Conservation (phyloP, 345 rosid genomes). For the Litchi chinensis region DNA sequence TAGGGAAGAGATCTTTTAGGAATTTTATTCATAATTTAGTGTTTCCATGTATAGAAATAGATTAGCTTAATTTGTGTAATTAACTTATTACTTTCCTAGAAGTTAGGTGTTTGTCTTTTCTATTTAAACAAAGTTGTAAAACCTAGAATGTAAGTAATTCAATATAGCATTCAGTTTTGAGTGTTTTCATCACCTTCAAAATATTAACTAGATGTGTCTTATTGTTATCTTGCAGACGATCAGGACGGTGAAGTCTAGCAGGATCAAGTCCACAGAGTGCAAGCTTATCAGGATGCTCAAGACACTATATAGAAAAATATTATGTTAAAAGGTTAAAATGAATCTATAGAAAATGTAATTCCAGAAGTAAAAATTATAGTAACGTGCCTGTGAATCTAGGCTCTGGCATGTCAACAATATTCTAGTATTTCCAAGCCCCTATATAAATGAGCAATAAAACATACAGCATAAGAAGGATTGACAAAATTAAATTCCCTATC, state of each 20-base stretch:
- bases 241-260: conserved; percentile 67
- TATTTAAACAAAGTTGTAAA: too few species aligned
- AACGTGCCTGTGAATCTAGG: conserved; percentile 66
- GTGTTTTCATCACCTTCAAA: too few species aligned
- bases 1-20: too few species aligned
- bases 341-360: conserved; percentile 4
- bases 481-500: conserved; percentile 6
- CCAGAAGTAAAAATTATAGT: conserved; percentile 11
- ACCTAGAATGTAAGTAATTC: too few species aligned
- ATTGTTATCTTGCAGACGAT: conserved; percentile 78
- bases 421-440: conserved; percentile 79
- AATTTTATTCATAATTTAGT: too few species aligned
- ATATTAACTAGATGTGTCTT: conserved; percentile 60
- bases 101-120: too few species aligned
- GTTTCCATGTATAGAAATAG: too few species aligned
- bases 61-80: too few species aligned
- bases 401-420: conserved; percentile 69
- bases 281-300: conserved; percentile 71
- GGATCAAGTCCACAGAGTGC: conserved; percentile 86
- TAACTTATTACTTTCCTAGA: too few species aligned
- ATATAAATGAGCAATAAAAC: conserved; percentile 19
- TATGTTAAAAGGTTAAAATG: conserved; percentile 13
- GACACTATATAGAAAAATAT: conserved; percentile 51
- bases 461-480: neutral
- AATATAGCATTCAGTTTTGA: too few species aligned